Conservation (phyloP, 495 filamentous ascomycete species). For the Aspergillus taichungensis region DNA sequence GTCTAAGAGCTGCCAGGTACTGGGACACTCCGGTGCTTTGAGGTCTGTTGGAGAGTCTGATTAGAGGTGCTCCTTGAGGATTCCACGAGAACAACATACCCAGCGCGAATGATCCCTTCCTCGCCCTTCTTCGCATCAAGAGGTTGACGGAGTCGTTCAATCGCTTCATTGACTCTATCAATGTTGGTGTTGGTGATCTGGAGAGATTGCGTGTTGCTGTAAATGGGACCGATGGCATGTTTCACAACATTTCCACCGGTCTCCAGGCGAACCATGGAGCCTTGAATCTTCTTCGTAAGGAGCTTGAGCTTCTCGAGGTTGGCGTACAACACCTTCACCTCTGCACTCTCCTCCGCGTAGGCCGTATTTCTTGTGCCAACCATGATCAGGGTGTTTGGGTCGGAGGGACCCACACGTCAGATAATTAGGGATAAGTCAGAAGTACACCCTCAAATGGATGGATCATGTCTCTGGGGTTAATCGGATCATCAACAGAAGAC, state of each 20-base stretch:
- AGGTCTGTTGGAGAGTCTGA: slow-evolving; percentile 41
- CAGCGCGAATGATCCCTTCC: slow-evolving; percentile 80
- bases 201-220: slow-evolving; percentile 82
- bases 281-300: slow-evolving; percentile 89
- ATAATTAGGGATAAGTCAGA: slow-evolving; percentile 4
- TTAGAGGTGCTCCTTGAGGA: neutral
- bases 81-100: slow-evolving; percentile 35
- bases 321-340: slow-evolving; percentile 60
- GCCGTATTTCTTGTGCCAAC: slow-evolving; percentile 42
- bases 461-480: slow-evolving; percentile 20
- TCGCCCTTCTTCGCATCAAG: slow-evolving; percentile 81
- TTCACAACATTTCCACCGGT: slow-evolving; percentile 81
- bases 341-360: slow-evolving; percentile 63
- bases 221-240: slow-evolving; percentile 85
- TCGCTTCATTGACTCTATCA: slow-evolving; percentile 73
- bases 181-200: slow-evolving; percentile 84
- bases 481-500: neutral
- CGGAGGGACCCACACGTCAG: slow-evolving; percentile 8
- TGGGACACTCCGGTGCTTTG: slow-evolving; percentile 71
- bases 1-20: slow-evolving; percentile 82
- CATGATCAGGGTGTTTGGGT: slow-evolving; percentile 28
- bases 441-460: slow-evolving; percentile 6
- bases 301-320: slow-evolving; percentile 57
- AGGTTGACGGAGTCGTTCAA: slow-evolving; percentile 79
- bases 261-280: slow-evolving; percentile 75